A percentile compares a stretch with the other conserved stretches of the same genome.
Conservation (phyloP, 1,139 yeast species). For the Candida pseudoviswanathii region DNA sequence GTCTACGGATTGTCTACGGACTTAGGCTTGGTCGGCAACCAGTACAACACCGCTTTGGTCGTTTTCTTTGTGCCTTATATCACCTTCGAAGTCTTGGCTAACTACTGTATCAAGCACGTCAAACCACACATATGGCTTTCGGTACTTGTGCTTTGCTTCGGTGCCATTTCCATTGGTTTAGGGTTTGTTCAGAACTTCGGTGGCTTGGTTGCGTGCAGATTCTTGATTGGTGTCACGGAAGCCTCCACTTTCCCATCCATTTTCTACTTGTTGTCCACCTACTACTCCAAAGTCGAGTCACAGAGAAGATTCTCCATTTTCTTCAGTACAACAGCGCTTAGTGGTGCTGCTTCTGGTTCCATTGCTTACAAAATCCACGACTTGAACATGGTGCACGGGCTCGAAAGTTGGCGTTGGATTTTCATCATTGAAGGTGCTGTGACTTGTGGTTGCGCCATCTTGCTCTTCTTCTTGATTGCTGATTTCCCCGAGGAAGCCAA, state of each 20-base stretch:
- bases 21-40: conserved; percentile 54
- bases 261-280: conserved; percentile 63
- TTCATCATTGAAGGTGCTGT: conserved; percentile 73
- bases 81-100: conserved; percentile 67
- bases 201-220: conserved; percentile 60
- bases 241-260: conserved; percentile 75
- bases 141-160: conserved; percentile 58
- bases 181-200: conserved; percentile 64
- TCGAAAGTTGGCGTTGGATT: conserved; percentile 72
- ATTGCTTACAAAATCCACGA: conserved; percentile 45
- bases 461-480: conserved; percentile 60
- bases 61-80: conserved; percentile 75
- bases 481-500: conserved; percentile 54
- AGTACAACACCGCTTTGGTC: conserved; percentile 64
- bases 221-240: conserved; percentile 65
- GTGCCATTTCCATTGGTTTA: conserved; percentile 64
- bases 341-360: conserved; percentile 47
- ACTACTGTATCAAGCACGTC: conserved; percentile 58
- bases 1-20: conserved; percentile 63
- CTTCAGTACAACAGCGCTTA: conserved; percentile 49
- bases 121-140: conserved; percentile 69
- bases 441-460: conserved; percentile 59
- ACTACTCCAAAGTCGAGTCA: conserved; percentile 60
- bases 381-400: conserved; percentile 38
- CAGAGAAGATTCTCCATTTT: conserved; percentile 70